Evolutionary conservation across 1,284 basidiomycete genomes (phyloP), one percentile per base, ranked within the genome.

Genomic region (Garcileccinum viscosum): DNA sequence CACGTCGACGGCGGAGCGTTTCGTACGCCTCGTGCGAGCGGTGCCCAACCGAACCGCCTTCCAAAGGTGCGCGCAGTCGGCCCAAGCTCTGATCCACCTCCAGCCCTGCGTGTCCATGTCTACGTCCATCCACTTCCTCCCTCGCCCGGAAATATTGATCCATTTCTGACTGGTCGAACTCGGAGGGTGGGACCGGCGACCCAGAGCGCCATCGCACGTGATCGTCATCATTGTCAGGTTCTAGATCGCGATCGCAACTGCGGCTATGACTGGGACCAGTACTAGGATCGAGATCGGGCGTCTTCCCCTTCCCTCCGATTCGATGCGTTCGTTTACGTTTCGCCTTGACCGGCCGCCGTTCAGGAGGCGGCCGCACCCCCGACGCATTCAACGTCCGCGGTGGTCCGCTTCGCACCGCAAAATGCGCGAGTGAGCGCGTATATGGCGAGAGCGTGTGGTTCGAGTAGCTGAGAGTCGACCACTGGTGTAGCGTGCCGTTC

Each of bases 401-500:
- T 2, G 93, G 95, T 47, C 93, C 93, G 70, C 92, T 94, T 32
- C 95, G 88, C 4, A 97, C 95, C 6, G 95, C 95, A 78, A 96
- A 96, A 81, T 97, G 95, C 71, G 93, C 91, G 59, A 95, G 85
- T 8, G 91, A 91, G 62, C 95, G 88, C 14, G 96, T 97, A 80
- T 96, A 97, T 0, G 96, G 96, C 2, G 93, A 95, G 3, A 98
- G 84, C 0, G 96, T 98, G 76, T 97, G 95, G 74, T 97, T 95
- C 4, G 94, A 95, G 72, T 92, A 88, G 30, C 89, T 92, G 66
- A 98, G 88, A 4, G 93, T 94, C 24, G 93, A 92, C 24, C 98
- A 84, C 71, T 96, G 93, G 63, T 92, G 93, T 30, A 97, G 86
- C 11, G 90, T 89, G 75, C 90, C 90, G 82, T 93, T 95, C 38